These are phyloP conservation scores for Tolypocladium paradoxum DNA, from an alignment of 2,329 filamentous ascomycete species.

Conservation along the genomic window DNA sequence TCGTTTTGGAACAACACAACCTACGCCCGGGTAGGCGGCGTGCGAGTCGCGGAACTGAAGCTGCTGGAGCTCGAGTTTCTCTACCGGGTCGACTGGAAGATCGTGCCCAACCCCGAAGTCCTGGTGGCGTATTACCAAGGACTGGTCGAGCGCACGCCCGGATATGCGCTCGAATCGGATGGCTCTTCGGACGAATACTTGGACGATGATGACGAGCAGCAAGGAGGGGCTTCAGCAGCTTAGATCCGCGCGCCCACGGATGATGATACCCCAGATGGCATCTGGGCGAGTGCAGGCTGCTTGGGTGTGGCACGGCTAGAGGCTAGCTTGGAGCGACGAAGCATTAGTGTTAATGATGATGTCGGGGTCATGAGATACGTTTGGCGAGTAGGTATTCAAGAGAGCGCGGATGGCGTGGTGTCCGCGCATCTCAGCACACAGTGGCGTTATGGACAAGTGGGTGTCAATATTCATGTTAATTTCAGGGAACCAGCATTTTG, in stretches of 20 bases:
- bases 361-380: background rate
- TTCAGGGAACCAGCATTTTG: background rate
- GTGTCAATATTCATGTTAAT: background rate
- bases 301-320: background rate
- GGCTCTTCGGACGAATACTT: conserved; percentile 18
- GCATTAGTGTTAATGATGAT: background rate
- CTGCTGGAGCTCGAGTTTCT: conserved; percentile 89
- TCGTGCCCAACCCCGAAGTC: conserved; percentile 89
- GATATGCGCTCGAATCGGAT: conserved; percentile 39
- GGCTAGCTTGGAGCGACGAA: background rate
- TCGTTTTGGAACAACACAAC: conserved; percentile 98
- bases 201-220: conserved; percentile 22
- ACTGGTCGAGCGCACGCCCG: conserved; percentile 57
- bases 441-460: background rate
- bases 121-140: conserved; percentile 88
- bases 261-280: conserved; percentile 6
- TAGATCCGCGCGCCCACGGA: background rate
- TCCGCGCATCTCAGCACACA: background rate
- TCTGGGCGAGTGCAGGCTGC: background rate
- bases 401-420: background rate
- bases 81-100: conserved; percentile 88
- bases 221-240: background rate
- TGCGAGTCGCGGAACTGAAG: conserved; percentile 81
- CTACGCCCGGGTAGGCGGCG: conserved; percentile 87
- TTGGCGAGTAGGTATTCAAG: background rate